A percentile compares a stretch with the other conserved stretches of the same genome.
These are phyloP conservation scores for Biscogniauxia sp. DNA, from an alignment of 2,329 filamentous ascomycete genomes.

Conservation along the genomic window DNA sequence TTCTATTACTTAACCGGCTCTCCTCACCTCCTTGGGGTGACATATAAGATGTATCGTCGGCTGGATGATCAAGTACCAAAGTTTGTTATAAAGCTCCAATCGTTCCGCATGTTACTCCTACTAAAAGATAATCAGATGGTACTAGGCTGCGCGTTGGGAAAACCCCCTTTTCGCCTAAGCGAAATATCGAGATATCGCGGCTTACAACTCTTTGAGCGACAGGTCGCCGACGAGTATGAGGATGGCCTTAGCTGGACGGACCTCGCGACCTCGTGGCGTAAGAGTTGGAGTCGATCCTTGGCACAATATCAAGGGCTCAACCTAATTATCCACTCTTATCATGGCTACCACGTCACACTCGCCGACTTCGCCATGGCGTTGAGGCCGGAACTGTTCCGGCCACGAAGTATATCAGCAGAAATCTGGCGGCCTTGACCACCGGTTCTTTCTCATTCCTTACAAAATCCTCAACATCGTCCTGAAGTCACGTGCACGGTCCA, in stretches of 20 bases:
- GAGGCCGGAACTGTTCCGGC: slow-evolving; percentile 36
- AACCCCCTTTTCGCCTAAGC: not conserved
- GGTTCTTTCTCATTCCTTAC: slow-evolving; percentile 1
- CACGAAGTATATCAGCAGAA: slow-evolving; percentile 29
- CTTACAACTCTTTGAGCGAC: not conserved
- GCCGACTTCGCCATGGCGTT: slow-evolving; percentile 20
- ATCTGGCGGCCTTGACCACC: slow-evolving; percentile 16
- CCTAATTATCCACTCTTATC: not conserved
- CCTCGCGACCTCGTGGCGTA: slow-evolving; percentile 6
- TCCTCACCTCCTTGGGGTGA: slow-evolving; percentile 9
- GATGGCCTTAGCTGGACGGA: not conserved
- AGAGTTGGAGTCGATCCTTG: slow-evolving; percentile 1
- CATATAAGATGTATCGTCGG: not conserved
- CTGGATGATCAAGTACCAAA: not conserved
- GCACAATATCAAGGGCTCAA: not conserved
- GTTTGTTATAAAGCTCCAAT: not conserved
- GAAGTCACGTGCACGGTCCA: not conserved
- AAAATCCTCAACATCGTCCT: slow-evolving; percentile 1
- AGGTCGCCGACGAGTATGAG: not conserved
- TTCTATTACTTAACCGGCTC: slow-evolving; percentile 6
- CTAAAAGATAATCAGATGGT: not conserved
- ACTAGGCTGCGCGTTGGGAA: not conserved
- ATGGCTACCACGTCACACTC: slow-evolving; percentile 3
- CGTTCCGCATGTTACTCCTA: not conserved
- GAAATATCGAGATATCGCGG: not conserved